Evolutionary conservation across 208 protist species (phyloP), one percentile per base, ranked within the genome.

Genomic region (Plasmodiophora brassicae): DNA sequence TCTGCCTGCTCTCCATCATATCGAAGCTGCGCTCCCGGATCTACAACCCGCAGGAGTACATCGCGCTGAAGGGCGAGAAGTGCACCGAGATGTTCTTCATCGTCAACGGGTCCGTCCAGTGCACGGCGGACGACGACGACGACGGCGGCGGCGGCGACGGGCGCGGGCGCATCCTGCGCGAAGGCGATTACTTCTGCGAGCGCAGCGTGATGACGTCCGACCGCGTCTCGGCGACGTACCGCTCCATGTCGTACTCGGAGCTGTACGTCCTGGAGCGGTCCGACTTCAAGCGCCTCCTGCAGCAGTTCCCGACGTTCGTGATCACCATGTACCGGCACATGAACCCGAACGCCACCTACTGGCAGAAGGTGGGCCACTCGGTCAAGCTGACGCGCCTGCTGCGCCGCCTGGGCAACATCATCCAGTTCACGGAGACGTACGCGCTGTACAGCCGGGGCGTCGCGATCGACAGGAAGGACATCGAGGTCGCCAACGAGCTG

Each of bases 401-500:
- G 14, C 65, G 41, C 41, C 32, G 41, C 32, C 20, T 78, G 65
- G 65, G 65, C 14, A 38, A 38, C n/a, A 38, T 44, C n/a, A 5
- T 38, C n/a, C 10, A 5, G 32, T 78, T 78, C n/a, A 44, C 65
- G n/a, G 65, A 78, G n/a, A 38, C 65, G 65, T 78, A 44, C n/a
- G n/a, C 65, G n/a, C 41, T 38, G 5, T 78, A 78, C n/a, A 78
- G 41, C 41, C 65, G 41, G 41, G 65, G 65, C 32, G 41, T 38
- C 14, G 5, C 20, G n/a, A 8, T 38, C 20, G 65, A 38, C n/a
- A 38, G 20, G 20, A 38, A 32, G 32, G 65, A 78, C 41, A 5
- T 78, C n/a, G 65, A 78, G 65, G n/a, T 78, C n/a, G 65, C 65
- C n/a, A 78, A 78, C 32, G 65, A 78, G n/a, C 65, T 78, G n/a